phyloP scores from a whole-genome alignment of 768 basidiomycete species.

The Xerocomellus intermedius region DNA sequence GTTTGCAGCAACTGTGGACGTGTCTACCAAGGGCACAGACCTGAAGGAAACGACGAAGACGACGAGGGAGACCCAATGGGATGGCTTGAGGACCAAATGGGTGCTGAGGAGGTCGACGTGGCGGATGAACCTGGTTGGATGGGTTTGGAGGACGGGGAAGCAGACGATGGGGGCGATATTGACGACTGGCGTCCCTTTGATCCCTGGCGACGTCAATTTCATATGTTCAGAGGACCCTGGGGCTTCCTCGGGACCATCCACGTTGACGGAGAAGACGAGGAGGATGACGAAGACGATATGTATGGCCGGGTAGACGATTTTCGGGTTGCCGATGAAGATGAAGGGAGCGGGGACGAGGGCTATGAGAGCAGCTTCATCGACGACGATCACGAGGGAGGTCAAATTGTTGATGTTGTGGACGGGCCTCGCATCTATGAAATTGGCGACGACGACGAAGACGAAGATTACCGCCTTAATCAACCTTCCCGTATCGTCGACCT shows the following conservation, averaged over 20 bases:
- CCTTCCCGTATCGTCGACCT: background rate
- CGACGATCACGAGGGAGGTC: slow-evolving; percentile 31
- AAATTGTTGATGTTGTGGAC: background rate
- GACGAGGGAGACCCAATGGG: slow-evolving; percentile 32
- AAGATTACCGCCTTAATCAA: background rate
- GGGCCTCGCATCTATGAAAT: slow-evolving; percentile 28
- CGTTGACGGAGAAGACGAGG: slow-evolving; percentile 28
- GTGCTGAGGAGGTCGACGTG: slow-evolving; percentile 30
- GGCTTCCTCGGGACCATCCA: slow-evolving; percentile 17
- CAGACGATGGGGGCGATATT: slow-evolving; percentile 32
- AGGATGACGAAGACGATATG: slow-evolving; percentile 11
- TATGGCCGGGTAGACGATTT: background rate
- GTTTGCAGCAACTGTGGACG: slow-evolving; percentile 62
- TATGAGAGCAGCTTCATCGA: slow-evolving; percentile 61
- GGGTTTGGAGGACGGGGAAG: slow-evolving; percentile 34
- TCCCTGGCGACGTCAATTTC: slow-evolving; percentile 19
- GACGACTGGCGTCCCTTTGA: slow-evolving; percentile 18
- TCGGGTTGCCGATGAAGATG: slow-evolving; percentile 14
- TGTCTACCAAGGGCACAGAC: slow-evolving; percentile 53
- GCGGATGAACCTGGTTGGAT: slow-evolving; percentile 34
- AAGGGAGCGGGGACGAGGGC: slow-evolving; percentile 34
- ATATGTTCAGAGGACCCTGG: slow-evolving; percentile 17
- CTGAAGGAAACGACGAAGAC: slow-evolving; percentile 25
- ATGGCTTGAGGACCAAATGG: slow-evolving; percentile 39
- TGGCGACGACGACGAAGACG: slow-evolving; percentile 11